These are phyloP conservation scores for Scolecobasidium constrictum DNA, from an alignment of 2,329 filamentous ascomycete genomes.

Conservation along the genomic window DNA sequence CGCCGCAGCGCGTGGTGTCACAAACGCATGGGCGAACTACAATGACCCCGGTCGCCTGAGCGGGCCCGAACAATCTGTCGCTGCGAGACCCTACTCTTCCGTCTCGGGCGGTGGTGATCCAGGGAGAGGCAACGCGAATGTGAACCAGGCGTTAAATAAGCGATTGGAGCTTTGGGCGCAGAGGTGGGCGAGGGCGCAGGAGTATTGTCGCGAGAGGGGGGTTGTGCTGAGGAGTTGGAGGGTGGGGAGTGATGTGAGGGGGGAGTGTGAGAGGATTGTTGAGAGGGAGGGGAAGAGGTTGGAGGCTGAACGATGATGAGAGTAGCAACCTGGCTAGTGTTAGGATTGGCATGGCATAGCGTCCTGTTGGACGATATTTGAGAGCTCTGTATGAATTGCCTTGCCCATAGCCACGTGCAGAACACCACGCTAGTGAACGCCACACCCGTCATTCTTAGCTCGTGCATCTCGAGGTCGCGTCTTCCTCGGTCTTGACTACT, in stretches of 20 bases:
- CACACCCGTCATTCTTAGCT: too few relatives aligned
- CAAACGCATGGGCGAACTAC: slow-evolving; percentile 12
- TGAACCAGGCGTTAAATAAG: slow-evolving; percentile 40
- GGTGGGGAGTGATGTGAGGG: slow-evolving; percentile 56
- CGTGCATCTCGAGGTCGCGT: too few relatives aligned
- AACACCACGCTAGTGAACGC: too few relatives aligned
- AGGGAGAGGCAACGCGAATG: slow-evolving; percentile 8
- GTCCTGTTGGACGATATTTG: too few relatives aligned
- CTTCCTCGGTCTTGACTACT: too few relatives aligned
- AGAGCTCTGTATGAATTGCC: too few relatives aligned
- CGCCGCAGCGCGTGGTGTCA: neutral
- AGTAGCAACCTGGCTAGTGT: too few relatives aligned
- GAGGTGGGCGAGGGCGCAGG: slow-evolving; percentile 54
- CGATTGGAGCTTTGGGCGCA: slow-evolving; percentile 63
- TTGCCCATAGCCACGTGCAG: too few relatives aligned
- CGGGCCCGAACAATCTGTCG: neutral
- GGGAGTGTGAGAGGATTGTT: slow-evolving; percentile 55
- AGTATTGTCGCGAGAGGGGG: slow-evolving; percentile 50
- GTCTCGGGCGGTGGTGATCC: neutral
- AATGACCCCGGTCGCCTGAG: slow-evolving; percentile 19
- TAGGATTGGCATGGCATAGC: too few relatives aligned
- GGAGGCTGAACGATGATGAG: too few relatives aligned
- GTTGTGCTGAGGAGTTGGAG: slow-evolving; percentile 65
- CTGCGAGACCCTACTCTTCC: neutral
- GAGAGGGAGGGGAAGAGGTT: slow-evolving; percentile 21